Percentiles rank a stretch among this genome's conserved stretches.
phyloP scores from a whole-genome alignment of 129 eudicot species.

The Logfia minima region DNA sequence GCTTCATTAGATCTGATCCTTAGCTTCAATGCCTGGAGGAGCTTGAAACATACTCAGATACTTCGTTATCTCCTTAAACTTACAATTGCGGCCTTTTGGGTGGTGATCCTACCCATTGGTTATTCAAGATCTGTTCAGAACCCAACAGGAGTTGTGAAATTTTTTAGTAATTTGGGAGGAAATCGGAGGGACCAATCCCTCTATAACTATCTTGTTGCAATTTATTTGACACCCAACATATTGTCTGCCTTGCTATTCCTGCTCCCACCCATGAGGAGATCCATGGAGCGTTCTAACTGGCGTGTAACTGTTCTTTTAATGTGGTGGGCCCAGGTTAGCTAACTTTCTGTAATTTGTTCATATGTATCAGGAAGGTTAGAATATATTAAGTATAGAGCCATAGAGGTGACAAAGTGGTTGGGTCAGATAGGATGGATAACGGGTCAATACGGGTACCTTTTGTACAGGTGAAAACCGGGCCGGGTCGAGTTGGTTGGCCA shows the following conservation, averaged over 20 bases:
- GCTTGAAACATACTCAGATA: constrained; percentile 74
- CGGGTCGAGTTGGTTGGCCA: neutral
- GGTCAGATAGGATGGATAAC: neutral
- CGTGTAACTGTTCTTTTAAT: constrained; percentile 52
- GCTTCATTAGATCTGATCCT: constrained; percentile 80
- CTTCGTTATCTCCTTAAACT: constrained; percentile 82
- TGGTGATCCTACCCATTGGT: constrained; percentile 77
- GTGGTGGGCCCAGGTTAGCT: constrained; percentile 98
- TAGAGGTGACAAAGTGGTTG: neutral
- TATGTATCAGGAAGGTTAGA: neutral
- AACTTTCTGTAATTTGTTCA: neutral
- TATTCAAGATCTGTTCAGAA: constrained; percentile 68
- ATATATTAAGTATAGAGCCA: neutral
- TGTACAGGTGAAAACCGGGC: neutral
- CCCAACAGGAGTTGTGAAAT: constrained; percentile 78
- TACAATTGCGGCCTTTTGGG: constrained; percentile 81
- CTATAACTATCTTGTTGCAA: constrained; percentile 67
- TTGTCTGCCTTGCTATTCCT: constrained; percentile 72
- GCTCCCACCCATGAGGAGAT: constrained; percentile 78
- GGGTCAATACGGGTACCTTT: neutral
- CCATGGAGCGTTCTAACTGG: constrained; percentile 91
- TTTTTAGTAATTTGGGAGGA: constrained; percentile 67
- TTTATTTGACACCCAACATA: constrained; percentile 74
- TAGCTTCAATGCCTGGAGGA: constrained; percentile 88
- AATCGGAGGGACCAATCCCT: constrained; percentile 50